These are phyloP conservation scores for Populus hybrid DNA, from an alignment of 441 rosid genomes.

Conservation along the genomic window DNA sequence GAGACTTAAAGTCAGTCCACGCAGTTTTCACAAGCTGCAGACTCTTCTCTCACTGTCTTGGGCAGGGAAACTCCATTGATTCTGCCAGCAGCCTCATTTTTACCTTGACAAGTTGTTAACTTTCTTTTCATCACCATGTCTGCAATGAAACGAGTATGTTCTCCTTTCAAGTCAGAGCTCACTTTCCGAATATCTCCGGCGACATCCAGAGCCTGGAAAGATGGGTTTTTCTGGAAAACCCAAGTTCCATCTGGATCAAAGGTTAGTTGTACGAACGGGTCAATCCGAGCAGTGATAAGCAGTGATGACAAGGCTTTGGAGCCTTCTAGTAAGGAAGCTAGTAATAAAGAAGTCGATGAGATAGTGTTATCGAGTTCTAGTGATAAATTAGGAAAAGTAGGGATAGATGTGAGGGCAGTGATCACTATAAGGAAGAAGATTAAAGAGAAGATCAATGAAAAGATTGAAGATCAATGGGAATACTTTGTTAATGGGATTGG, in stretches of 20 bases:
- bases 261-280: conserved; percentile 4
- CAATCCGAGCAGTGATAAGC: conserved; percentile 58
- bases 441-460: conserved; percentile 67
- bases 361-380: conserved; percentile 15
- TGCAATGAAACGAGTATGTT: conserved; percentile 21
- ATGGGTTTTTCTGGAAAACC: neutral
- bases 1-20: neutral
- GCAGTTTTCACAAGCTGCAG: neutral
- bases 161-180: conserved; percentile 41
- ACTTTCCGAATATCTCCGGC: conserved; percentile 33
- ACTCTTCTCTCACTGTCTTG: neutral
- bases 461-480: conserved; percentile 70
- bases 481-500: conserved; percentile 72
- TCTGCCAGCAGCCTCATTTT: neutral
- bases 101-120: neutral
- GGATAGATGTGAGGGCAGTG: conserved; percentile 54
- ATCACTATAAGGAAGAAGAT: conserved; percentile 77
- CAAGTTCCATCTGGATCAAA: conserved; percentile 8
- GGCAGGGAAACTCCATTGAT: neutral
- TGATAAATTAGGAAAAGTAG: conserved; percentile 23
- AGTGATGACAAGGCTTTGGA: conserved; percentile 59
- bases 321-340: conserved; percentile 35
- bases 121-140: conserved; percentile 24
- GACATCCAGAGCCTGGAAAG: conserved; percentile 12
- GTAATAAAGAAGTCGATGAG: conserved; percentile 21